Evolutionary conservation across 192 early-diverging fungal genomes (phyloP).

Genomic region (Entomortierella parvispora): DNA sequence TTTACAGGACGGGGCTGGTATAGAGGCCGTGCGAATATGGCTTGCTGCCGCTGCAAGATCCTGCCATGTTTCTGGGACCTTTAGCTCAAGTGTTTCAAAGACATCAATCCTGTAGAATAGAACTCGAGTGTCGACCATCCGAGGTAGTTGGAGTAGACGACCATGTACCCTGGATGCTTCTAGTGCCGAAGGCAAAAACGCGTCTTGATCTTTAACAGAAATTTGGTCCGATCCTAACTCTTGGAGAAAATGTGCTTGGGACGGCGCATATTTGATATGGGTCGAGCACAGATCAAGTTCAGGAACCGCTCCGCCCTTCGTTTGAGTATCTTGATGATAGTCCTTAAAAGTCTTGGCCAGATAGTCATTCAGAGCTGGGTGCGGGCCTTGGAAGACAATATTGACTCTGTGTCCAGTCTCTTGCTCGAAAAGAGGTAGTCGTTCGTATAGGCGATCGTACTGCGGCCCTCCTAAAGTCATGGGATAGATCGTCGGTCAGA

Average conservation of each 20-base stretch:
- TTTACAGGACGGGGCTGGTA: not conserved
- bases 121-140: conserved; percentile 42
- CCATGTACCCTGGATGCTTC: conserved; percentile 29
- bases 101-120: conserved; percentile 29
- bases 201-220: conserved; percentile 1
- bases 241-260: conserved; percentile 31
- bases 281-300: conserved; percentile 29
- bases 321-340: too few species aligned
- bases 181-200: conserved; percentile 27
- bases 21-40: not conserved
- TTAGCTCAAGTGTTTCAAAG: conserved; percentile 12
- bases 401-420: conserved; percentile 28
- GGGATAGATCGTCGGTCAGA: not conserved
- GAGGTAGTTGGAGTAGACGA: conserved; percentile 27
- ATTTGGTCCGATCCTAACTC: conserved; percentile 10
- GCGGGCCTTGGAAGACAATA: conserved; percentile 28
- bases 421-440: conserved; percentile 17
- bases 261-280: conserved; percentile 43
- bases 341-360: conserved; percentile 20
- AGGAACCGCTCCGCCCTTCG: too few species aligned
- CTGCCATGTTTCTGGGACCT: conserved; percentile 16
- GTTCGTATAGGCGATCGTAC: conserved; percentile 33
- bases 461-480: conserved; percentile 27
- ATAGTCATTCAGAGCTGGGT: conserved; percentile 32
- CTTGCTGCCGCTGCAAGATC: conserved; percentile 12